Evolutionary conservation across 805 yeast genomes (phyloP), one percentile per base, ranked within the genome.

Genomic region (Saccharomycopsis sp.): DNA sequence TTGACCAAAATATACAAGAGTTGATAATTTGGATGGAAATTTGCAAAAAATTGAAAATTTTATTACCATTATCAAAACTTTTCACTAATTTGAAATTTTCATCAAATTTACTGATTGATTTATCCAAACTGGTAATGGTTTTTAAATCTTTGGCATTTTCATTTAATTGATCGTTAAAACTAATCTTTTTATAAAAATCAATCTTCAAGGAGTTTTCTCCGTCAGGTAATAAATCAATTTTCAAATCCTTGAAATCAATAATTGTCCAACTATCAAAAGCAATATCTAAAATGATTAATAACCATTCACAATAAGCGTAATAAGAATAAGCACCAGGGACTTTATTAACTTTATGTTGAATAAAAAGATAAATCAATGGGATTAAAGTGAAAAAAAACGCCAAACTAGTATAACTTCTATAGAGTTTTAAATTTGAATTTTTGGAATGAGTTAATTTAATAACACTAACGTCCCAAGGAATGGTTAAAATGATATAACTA

Each of bases 291-390:
- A 87, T 52, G 41, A 92, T 84, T 54, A 92, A 66, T 1, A 82
- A 62, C 98, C 98, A 92, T 62, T 92, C 98, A 52, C 86, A 79
- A 59, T 86, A 87, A 0, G 98, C 95, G 58, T 92, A 92, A 34
- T 77, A 71, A 0, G 97, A 88, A 57, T 92, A 92, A 2, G 98
- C 96, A n/a, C 98, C 98, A 0, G 96, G 72, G 34, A 77, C 62
- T 37, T 69, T 75, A 52, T 86, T 81, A 19, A 92, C 94, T 58
- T 88, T 88, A 63, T 92, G 98, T 59, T 86, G 94, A 39, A 92
- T 79, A 57, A 83, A 92, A 67, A 84, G 78, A 60, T 87, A 88
- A 29, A 92, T 66, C 59, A 92, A 70, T 1, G 97, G 97, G 4
- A 83, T 65, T 27, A 89, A 56, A 18, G 77, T 69, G n/a, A 63